Percentiles rank a stretch among this genome's conserved stretches.
These are phyloP conservation scores for Rhizophagus sp. DNA, from an alignment of 192 early-diverging fungal genomes.

Conservation along the genomic window DNA sequence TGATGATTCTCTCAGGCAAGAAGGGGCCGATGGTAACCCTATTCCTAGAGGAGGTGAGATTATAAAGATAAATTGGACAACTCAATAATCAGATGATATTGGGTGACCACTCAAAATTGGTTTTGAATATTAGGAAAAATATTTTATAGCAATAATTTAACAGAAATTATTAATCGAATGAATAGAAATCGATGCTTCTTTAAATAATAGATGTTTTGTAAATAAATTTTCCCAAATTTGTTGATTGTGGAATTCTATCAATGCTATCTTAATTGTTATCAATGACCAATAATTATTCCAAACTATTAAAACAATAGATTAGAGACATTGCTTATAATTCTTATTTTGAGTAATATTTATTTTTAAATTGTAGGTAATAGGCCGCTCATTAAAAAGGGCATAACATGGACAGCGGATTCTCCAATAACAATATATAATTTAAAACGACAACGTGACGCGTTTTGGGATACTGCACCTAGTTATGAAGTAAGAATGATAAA, in stretches of 20 bases:
- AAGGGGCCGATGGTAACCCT: background rate
- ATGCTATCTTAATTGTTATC: background rate
- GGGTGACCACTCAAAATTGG: too few species aligned
- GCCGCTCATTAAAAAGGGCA: conserved; percentile 36
- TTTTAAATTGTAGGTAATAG: conserved; percentile 26
- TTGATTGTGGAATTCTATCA: too few species aligned
- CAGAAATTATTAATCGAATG: background rate
- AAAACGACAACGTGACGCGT: conserved; percentile 56
- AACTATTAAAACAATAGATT: too few species aligned
- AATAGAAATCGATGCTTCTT: too few species aligned
- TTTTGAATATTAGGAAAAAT: background rate
- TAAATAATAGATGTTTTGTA: too few species aligned
- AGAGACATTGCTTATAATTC: too few species aligned
- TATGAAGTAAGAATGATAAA: conserved; percentile 57
- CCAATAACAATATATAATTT: conserved; percentile 46
- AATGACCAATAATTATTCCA: too few species aligned
- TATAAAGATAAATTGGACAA: background rate
- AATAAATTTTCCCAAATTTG: too few species aligned
- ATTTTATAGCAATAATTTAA: background rate
- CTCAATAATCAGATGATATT: background rate
- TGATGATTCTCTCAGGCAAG: conserved; percentile 14
- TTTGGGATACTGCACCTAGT: conserved; percentile 74
- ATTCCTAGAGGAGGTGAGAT: conserved; percentile 30
- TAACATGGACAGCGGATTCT: conserved; percentile 44
- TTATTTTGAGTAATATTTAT: background rate